Evolutionary conservation across 371 early-diverging fungal species (phyloP), one percentile per base, ranked within the genome.

Genomic region (Mortierella sp.): DNA sequence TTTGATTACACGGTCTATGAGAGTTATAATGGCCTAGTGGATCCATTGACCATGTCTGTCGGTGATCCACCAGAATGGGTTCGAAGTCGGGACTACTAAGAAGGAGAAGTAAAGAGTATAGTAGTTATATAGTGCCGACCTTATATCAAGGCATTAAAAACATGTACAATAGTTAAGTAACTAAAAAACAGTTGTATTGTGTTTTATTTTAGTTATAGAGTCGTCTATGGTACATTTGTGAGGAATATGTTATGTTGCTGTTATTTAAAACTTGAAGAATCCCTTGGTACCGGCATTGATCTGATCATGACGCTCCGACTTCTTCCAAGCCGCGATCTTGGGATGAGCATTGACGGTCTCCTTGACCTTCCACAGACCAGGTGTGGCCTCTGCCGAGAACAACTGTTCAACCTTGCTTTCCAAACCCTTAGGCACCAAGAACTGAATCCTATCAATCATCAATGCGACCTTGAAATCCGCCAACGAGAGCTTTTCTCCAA

Each of bases 41-140:
- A 90, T 64, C 86, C 87, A 8, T 72, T 85, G 6, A 84, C 84
- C 4, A 86, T 84, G 86, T 87, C 89, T 6, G 90, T 90, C 2
- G 88, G 89, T 1, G 88, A 87, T 56, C 90, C 90, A 12, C 90
- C 90, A 2, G 87, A 87, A 56, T 90, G 90, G 90, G 90, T 90
- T 19, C 60, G 64, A 17, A 66, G 19, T 42, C 73, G 73, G 2
- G 73, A 72, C 56, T 42, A 56, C 15, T 60, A 59, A 56, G 43
- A 17, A 15, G 19, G 15, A 17, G 19, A 1, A n/a, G 21, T 11
- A 43, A 17, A n/a, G n/a, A n/a, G n/a, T n/a, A n/a, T n/a, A n/a
- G n/a, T n/a, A n/a, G n/a, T n/a, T n/a, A n/a, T n/a, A n/a, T n/a
- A n/a, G n/a, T n/a, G n/a, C n/a, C n/a, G n/a, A n/a, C n/a, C n/a